Conservation (phyloP, 164 flowering plant genomes). For the Vitis riparia region DNA sequence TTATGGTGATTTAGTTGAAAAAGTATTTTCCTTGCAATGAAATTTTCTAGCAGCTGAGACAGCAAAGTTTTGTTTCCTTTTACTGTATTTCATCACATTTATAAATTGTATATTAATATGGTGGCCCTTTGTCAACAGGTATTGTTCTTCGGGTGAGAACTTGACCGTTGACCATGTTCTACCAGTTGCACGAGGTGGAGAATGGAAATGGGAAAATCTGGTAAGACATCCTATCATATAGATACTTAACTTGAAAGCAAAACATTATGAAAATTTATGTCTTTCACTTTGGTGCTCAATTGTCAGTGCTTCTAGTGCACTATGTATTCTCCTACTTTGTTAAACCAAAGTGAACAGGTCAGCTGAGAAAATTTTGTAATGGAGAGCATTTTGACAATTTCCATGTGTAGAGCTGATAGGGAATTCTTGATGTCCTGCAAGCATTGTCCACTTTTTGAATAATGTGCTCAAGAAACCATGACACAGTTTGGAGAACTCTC, state of each 20-base stretch:
- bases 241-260: not conserved
- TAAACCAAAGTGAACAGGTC: not conserved
- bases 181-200: slow-evolving; percentile 79
- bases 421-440: not conserved
- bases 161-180: slow-evolving; percentile 91
- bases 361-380: not conserved
- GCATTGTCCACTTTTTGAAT: not conserved
- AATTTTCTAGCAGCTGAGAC: not conserved
- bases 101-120: not conserved
- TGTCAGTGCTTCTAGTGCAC: not conserved
- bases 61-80: not conserved
- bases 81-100: not conserved
- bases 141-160: slow-evolving; percentile 72
- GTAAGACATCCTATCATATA: slow-evolving; percentile 32
- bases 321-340: not conserved
- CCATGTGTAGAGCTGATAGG: not conserved
- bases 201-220: slow-evolving; percentile 96
- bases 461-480: not conserved
- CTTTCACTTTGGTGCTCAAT: not conserved
- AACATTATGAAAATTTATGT: no score
- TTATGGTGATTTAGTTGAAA: not conserved
- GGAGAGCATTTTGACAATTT: not conserved
- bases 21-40: no score
- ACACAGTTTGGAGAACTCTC: not conserved
- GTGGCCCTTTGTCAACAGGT: slow-evolving; percentile 39